These are phyloP conservation scores for Myriosclerotinia duriaeana DNA, from an alignment of 2,329 filamentous ascomycete genomes.

Conservation along the genomic window DNA sequence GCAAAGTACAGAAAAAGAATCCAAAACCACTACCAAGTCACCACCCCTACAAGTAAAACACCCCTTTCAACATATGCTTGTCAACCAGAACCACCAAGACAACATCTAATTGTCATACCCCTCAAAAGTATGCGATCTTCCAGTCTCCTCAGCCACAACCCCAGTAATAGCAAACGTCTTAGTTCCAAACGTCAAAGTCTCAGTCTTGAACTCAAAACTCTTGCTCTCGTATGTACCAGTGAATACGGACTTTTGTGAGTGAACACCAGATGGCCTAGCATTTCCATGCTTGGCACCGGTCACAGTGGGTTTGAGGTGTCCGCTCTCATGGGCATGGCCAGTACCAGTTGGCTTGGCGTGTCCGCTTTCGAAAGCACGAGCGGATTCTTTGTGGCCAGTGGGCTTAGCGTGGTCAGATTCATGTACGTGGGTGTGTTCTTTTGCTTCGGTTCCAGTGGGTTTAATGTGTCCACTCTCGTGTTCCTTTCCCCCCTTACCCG, in stretches of 20 bases:
- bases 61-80: too few species aligned
- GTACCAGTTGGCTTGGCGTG: background rate
- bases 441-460: too few species aligned
- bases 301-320: background rate
- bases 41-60: background rate
- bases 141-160: slow-evolving; percentile 3
- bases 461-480: too few species aligned
- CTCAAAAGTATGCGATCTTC: background rate
- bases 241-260: background rate
- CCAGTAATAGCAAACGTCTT: background rate
- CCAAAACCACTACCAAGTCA: background rate
- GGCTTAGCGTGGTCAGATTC: background rate
- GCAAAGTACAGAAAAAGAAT: background rate
- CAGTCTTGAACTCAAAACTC: slow-evolving; percentile 2
- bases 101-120: background rate
- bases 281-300: background rate
- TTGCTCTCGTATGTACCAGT: background rate
- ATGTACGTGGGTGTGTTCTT: background rate
- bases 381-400: background rate
- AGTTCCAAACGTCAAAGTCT: slow-evolving; percentile 1
- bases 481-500: background rate
- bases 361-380: background rate
- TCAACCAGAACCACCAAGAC: background rate
- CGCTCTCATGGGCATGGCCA: background rate
- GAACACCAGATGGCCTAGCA: background rate